Evolutionary conservation across 2,329 filamentous ascomycete genomes (phyloP), one percentile per base, ranked within the genome.

Genomic region (Leptographium wingfieldii): DNA sequence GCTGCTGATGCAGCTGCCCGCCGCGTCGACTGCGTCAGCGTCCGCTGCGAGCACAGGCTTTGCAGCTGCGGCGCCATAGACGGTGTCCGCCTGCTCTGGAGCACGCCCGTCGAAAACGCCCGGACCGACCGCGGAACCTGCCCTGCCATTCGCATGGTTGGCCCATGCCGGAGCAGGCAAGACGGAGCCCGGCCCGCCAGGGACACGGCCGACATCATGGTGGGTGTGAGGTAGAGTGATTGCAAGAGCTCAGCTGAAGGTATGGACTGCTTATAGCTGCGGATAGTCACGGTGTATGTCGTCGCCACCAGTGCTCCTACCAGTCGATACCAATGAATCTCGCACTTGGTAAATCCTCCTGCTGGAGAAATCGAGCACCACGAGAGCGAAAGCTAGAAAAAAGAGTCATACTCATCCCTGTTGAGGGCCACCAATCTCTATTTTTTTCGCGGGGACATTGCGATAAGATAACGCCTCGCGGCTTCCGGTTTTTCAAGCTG

Each of bases 101-200:
- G 43, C 19, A 55, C 60, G 33, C 60, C 48, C 59, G 51, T 49
- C 46, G 63, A 61, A 33, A 63, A 59, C 33, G 62, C 62, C 14
- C 67, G 66, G 66, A 81, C 73, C 62, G 75, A 67, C 69, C 78
- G 74, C 66, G 73, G 69, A 52, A 74, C 69, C 65, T 76, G 71
- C 64, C 72, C 68, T 64, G 73, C 68, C 56, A 80, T 66, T 59
- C 79, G 76, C 61, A 81, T 67, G 65, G 77, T 77, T 67, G 77
- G 75, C 68, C 76, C 76, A 71, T 79, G 76, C 70, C 80, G 79
- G 72, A 84, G 76, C 69, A 82, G 70, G 67, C 63, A 58, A 53
- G 78, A 75, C 72, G 81, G 80, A 68, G 80, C 79, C 69, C 80
- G 78, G 69, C 80, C 79, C 67, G 80, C 80, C 72, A 83, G 65